These are phyloP conservation scores for Phytophthora agathidicida DNA, from an alignment of 352 stramenopile genomes.

Conservation along the genomic window DNA sequence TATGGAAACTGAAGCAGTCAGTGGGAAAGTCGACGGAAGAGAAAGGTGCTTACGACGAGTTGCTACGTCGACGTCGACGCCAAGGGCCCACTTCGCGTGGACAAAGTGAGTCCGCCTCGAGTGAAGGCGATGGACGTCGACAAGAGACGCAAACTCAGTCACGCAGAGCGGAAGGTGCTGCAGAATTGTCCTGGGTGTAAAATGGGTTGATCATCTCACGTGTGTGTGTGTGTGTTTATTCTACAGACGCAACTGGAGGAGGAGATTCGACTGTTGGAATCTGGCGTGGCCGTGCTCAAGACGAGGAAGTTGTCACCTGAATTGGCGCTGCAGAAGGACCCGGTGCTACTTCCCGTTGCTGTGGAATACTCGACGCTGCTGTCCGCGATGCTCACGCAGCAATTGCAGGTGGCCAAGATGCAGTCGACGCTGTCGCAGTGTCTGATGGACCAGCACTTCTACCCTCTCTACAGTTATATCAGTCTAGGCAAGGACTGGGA, in stretches of 20 bases:
- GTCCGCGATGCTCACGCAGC: conserved; percentile 20
- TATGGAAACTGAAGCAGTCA: no score
- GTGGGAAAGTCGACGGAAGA: neutral
- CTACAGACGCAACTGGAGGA: conserved; percentile 14
- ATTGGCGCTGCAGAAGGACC: conserved; percentile 17
- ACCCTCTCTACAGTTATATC: conserved; percentile 35
- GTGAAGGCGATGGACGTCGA: neutral
- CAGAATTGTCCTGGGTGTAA: no score
- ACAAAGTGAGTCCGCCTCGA: conserved; percentile 4
- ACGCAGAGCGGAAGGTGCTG: conserved; percentile 24
- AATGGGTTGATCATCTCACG: conserved; percentile 7
- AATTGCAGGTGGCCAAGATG: conserved; percentile 27
- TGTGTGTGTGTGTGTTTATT: neutral
- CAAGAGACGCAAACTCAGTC: conserved; percentile 20
- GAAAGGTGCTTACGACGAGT: conserved; percentile 5
- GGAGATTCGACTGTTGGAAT: conserved; percentile 28
- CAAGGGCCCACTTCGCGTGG: neutral
- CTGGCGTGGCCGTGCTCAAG: conserved; percentile 25
- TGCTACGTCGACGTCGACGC: neutral
- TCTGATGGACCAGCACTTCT: conserved; percentile 18
- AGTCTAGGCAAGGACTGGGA: conserved; percentile 22
- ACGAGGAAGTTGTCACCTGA: conserved; percentile 7
- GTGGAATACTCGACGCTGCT: conserved; percentile 7
- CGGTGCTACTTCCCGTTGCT: conserved; percentile 9
- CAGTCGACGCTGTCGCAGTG: conserved; percentile 29